Percentiles rank a stretch among this genome's conserved stretches.
Conservation (phyloP, 257 asterid genomes). For the Solanum chmielewskii region DNA sequence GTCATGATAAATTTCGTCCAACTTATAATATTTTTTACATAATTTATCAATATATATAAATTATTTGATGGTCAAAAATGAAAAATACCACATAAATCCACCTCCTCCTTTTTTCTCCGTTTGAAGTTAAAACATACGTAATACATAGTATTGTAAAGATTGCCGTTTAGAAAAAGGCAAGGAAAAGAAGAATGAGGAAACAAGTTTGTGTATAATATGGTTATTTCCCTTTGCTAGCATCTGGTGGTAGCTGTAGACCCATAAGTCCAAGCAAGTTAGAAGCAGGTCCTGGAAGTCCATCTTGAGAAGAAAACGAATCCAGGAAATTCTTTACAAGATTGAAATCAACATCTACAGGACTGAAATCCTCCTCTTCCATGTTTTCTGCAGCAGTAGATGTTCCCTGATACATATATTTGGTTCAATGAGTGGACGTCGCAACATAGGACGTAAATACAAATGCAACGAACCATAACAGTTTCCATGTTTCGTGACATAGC, state of each 20-base stretch:
- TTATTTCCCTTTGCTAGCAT: slow-evolving; percentile 49
- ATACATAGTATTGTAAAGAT: too few species aligned
- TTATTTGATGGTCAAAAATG: too few species aligned
- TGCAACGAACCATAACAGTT: neutral
- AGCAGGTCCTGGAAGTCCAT: slow-evolving; percentile 93
- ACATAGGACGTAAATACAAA: neutral
- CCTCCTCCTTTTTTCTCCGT: too few species aligned
- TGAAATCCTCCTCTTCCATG: slow-evolving; percentile 58
- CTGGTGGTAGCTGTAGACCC: slow-evolving; percentile 78
- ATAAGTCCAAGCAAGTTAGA: slow-evolving; percentile 81
- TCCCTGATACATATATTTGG: slow-evolving; percentile 38
- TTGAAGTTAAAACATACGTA: too few species aligned
- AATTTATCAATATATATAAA: too few species aligned
- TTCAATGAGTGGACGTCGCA: neutral
- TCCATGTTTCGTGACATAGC: neutral
- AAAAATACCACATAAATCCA: too few species aligned
- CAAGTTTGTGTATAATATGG: neutral
- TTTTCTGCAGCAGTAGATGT: slow-evolving; percentile 37
- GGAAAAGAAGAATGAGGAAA: too few species aligned
- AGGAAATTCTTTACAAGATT: slow-evolving; percentile 83
- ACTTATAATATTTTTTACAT: too few species aligned
- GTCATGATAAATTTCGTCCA: too few species aligned
- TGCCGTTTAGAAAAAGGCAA: too few species aligned
- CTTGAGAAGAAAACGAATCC: slow-evolving; percentile 75
- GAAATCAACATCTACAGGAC: slow-evolving; percentile 82